Evolutionary conservation across 2,329 filamentous ascomycete species (phyloP).

Genomic region (Cercospora zeae-maydis): DNA sequence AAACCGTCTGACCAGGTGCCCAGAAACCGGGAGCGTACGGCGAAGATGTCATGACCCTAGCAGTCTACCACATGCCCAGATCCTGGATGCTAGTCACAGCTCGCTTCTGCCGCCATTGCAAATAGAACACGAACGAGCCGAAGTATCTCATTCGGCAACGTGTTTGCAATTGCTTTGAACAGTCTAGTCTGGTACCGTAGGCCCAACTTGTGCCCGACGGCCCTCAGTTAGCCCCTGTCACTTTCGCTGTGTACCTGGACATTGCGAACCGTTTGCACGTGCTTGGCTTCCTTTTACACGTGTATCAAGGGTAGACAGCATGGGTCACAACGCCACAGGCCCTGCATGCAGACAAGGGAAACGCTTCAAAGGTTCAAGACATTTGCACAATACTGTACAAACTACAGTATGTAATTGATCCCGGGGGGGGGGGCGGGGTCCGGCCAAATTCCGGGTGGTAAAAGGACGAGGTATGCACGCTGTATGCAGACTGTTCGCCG

Average conservation of each 20-base stretch:
- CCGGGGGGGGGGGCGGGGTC: no score
- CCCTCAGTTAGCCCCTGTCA: neutral
- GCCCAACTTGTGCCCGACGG: neutral
- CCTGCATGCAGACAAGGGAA: neutral
- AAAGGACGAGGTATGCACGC: neutral
- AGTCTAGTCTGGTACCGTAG: neutral
- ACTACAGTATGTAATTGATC: no score
- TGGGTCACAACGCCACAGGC: neutral
- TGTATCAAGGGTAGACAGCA: neutral
- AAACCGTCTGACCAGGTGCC: neutral
- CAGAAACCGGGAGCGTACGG: neutral
- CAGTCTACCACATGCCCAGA: neutral
- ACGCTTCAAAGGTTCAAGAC: neutral
- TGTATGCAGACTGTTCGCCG: neutral
- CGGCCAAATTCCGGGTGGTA: no score
- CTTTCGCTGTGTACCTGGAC: neutral
- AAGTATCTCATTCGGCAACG: neutral
- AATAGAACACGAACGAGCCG: neutral
- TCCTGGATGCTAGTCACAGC: neutral
- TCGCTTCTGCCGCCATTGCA: neutral
- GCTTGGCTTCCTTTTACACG: neutral
- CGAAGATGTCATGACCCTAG: neutral
- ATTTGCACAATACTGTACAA: neutral
- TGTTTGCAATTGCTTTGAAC: neutral
- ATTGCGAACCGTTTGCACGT: neutral